Evolutionary conservation across 1,284 basidiomycete genomes (phyloP).

Genomic region (Leccinum pachyderme): DNA sequence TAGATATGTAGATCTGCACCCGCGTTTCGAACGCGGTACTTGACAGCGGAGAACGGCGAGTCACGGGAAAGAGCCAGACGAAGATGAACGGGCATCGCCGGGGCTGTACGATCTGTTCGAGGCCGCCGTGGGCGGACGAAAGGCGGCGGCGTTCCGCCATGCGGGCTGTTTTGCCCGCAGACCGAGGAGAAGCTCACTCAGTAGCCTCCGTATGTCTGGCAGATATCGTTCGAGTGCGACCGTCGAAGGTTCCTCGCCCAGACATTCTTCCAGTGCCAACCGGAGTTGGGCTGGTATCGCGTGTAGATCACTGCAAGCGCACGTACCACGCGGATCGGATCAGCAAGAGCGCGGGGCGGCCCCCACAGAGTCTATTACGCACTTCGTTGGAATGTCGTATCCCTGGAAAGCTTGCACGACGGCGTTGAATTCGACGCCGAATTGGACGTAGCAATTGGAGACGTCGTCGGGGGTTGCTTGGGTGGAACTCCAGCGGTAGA

Average conservation of each 20-base stretch:
- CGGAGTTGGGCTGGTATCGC: constrained; percentile 81
- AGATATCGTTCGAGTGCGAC: constrained; percentile 72
- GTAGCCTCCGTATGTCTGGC: constrained; percentile 77
- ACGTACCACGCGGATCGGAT: neutral
- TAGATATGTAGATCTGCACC: neutral
- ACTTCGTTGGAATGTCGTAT: constrained; percentile 83
- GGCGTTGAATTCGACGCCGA: constrained; percentile 92
- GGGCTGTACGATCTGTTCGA: constrained; percentile 5
- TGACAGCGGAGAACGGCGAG: neutral
- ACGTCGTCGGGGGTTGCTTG: constrained; percentile 76
- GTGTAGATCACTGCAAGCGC: constrained; percentile 62
- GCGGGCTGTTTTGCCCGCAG: constrained; percentile 80
- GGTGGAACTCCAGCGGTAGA: constrained; percentile 74
- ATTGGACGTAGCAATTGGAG: constrained; percentile 88
- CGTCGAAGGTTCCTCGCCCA: constrained; percentile 82
- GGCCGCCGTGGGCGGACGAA: constrained; percentile 5
- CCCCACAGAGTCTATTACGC: constrained; percentile 26
- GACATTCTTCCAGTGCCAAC: constrained; percentile 77
- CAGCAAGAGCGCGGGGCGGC: neutral
- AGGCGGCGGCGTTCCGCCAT: constrained; percentile 43
- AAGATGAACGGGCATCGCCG: neutral
- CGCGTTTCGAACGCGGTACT: neutral
- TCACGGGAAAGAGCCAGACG: constrained; percentile 10
- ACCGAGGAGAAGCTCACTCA: constrained; percentile 80
- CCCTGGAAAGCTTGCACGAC: constrained; percentile 79